Conservation (phyloP, 805 yeast species). For the Starmerella sp. region DNA sequence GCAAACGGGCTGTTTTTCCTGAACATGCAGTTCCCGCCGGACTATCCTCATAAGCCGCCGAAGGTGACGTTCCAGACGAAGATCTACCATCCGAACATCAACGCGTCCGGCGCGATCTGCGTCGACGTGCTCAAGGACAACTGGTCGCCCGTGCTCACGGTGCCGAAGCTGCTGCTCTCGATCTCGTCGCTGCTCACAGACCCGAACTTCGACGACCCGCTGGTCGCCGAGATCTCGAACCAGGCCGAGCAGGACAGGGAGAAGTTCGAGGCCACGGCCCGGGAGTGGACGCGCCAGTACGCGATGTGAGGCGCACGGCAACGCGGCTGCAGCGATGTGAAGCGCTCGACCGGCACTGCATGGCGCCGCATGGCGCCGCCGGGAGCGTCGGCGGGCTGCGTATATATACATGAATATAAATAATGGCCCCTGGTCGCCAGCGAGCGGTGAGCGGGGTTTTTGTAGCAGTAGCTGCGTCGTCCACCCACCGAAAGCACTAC, state of each 20-base stretch:
- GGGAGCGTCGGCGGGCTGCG: not conserved
- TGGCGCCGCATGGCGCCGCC: too few relatives aligned
- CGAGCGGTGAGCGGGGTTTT: too few relatives aligned
- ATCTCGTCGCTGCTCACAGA: constrained; percentile 93
- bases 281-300: constrained; percentile 97
- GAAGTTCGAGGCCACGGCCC: constrained; percentile 91
- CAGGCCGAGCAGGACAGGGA: constrained; percentile 84
- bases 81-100: constrained; percentile 95
- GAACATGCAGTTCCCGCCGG: constrained; percentile 96
- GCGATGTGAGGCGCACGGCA: constrained; percentile 50
- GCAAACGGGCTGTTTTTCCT: constrained; percentile 92
- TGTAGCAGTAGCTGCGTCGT: too few relatives aligned
- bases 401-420: not conserved
- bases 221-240: constrained; percentile 97
- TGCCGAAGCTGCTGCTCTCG: constrained; percentile 86
- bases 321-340: too few relatives aligned
- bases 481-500: too few relatives aligned
- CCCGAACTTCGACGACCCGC: constrained; percentile 98
- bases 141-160: constrained; percentile 98
- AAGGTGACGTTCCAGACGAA: constrained; percentile 85
- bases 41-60: constrained; percentile 98
- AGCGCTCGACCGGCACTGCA: not conserved
- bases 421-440: not conserved
- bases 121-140: constrained; percentile 93
- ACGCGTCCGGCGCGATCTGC: constrained; percentile 91